Base-by-base conservation (phyloP, 352 stramenopile species). In the Phytophthora pluvialis region DNA sequence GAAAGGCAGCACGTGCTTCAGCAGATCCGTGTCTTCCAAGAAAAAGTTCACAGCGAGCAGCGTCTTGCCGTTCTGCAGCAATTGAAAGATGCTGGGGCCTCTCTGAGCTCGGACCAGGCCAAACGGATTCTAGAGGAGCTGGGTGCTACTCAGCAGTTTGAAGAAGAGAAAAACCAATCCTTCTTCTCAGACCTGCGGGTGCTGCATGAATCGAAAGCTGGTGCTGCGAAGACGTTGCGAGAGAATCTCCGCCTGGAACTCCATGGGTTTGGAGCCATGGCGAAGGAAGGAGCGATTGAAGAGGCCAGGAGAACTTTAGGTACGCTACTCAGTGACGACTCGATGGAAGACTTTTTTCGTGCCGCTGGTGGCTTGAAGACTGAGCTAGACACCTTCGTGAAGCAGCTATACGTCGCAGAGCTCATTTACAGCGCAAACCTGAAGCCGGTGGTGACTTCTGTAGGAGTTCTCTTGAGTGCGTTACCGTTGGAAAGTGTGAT, bases 311-410 rank as follows among this genome's bases (percentile, higher is more conserved):
- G 43, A 8, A 70, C 51, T 25, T 61, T 93, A n/a, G 56, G 50
- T 13, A 18, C 42, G 9, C 39, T 87, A 18, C 57, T 94, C 5
- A 54, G 54, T 26, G 80, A 89, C 36, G 59, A 75, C 1, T 69
- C 73, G 2, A 72, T 96, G 28, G 86, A 94, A 47, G 88, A 95
- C 10, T 94, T 97, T 48, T 97, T 96, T 45, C 79, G 88, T 48
- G 77, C 76, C 29, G 78, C 83, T 15, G 90, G 88, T 1, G 90
- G 85, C 1, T 76, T 97, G 16, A 90, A 89, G n/a, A 50, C 51
- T 3, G 89, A 96, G 35, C 65, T 98, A 9, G 74, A 91, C 11
- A 60, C 44, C 8, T 63, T 96, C n/a, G 70, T 78, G 4, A 85
- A 92, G 67, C 75, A 80, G 3, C 65, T 97, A 11, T 66, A 74